Evolutionary conservation across 345 rosid genomes (phyloP).

Genomic region (Euclidium syriacum): DNA sequence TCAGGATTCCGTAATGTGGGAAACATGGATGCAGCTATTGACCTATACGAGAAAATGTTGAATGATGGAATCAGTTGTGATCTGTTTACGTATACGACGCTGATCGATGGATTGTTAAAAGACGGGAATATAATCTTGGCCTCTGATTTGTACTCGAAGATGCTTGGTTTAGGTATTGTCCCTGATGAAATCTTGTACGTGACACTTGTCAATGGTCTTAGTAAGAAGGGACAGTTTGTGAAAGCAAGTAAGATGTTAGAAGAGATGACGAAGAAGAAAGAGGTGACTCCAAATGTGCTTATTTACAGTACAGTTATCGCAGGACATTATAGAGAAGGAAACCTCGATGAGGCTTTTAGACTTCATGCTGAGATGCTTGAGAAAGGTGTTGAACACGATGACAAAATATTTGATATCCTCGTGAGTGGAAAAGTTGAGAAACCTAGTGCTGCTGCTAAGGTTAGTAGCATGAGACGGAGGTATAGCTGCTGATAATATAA

Average conservation of each 20-base stretch:
- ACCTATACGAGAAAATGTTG: slow-evolving; percentile 37
- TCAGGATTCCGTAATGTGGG: slow-evolving; percentile 31
- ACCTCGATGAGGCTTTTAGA: slow-evolving; percentile 58
- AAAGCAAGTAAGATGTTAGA: slow-evolving; percentile 52
- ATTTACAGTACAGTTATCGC: slow-evolving; percentile 58
- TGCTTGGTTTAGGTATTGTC: slow-evolving; percentile 49
- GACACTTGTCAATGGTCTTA: slow-evolving; percentile 57
- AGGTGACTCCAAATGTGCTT: slow-evolving; percentile 42
- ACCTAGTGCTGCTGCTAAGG: slow-evolving; percentile 6
- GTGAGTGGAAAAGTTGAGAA: slow-evolving; percentile 36
- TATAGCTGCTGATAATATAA: no score
- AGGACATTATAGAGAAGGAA: slow-evolving; percentile 58
- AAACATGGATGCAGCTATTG: slow-evolving; percentile 20
- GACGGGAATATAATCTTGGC: slow-evolving; percentile 47
- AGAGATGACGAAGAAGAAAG: slow-evolving; percentile 44
- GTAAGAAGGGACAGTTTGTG: slow-evolving; percentile 49
- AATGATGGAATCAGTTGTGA: slow-evolving; percentile 52
- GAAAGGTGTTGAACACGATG: slow-evolving; percentile 60
- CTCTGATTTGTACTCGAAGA: slow-evolving; percentile 54
- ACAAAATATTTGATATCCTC: slow-evolving; percentile 50
- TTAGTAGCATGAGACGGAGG: background rate
- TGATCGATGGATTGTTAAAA: slow-evolving; percentile 69
- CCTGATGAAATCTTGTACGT: slow-evolving; percentile 47
- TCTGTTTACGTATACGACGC: slow-evolving; percentile 55
- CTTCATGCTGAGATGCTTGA: slow-evolving; percentile 77